Evolutionary conservation across 768 basidiomycete species (phyloP).

Genomic region (Naganishia onofrii): DNA sequence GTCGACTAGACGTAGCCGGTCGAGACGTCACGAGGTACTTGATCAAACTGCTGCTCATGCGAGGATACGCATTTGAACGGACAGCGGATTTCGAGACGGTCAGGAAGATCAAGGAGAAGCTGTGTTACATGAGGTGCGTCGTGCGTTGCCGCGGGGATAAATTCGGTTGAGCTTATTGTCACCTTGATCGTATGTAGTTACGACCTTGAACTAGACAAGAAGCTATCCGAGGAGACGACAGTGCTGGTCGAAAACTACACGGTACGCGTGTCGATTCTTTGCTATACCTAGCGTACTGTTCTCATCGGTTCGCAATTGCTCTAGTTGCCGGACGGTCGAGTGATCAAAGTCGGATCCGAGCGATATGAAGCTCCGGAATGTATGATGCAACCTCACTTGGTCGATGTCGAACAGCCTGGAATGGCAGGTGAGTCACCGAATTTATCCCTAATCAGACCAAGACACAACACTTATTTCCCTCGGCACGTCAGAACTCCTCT

Average conservation of each 20-base stretch:
- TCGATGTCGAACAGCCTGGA: conserved; percentile 94
- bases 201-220: conserved; percentile 92
- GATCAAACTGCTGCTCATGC: conserved; percentile 98
- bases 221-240: conserved; percentile 91
- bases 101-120: conserved; percentile 95
- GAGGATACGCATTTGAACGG: conserved; percentile 99
- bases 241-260: conserved; percentile 94
- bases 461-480: no score
- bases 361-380: conserved; percentile 99
- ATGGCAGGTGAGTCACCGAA: conserved; percentile 74
- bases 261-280: conserved; percentile 58
- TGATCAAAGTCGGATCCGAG: conserved; percentile 95
- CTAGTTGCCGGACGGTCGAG: conserved; percentile 89
- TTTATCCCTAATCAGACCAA: no score
- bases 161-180: no score
- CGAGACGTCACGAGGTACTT: conserved; percentile 97
- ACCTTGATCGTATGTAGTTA: no score
- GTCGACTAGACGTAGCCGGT: conserved; percentile 93
- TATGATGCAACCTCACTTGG: conserved; percentile 99
- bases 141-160: no score
- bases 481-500: conserved; percentile 99
- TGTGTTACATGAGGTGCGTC: conserved; percentile 92
- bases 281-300: neutral
- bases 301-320: conserved; percentile 6
- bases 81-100: conserved; percentile 99